These are phyloP conservation scores for Chlamydomonas reinhardtii DNA, from an alignment of 163 green algal genomes.

Conservation along the genomic window DNA sequence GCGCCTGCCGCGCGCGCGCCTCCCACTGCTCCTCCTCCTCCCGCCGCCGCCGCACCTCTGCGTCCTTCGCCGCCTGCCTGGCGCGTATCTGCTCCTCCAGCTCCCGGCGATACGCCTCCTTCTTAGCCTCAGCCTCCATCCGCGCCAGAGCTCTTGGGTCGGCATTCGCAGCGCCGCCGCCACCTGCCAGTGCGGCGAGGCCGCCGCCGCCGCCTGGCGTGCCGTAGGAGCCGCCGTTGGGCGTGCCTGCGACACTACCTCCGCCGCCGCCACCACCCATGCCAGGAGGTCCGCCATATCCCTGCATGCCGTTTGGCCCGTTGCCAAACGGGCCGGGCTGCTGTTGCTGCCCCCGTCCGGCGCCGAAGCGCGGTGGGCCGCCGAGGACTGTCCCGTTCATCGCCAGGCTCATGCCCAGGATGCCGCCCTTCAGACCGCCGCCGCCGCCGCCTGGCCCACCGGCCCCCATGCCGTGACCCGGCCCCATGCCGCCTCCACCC, in stretches of 20 bases:
- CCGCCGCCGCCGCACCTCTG: slow-evolving; percentile 13
- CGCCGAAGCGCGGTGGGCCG: not conserved
- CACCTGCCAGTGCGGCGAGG: too few species aligned
- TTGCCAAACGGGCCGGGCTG: not conserved
- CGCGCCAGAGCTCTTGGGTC: slow-evolving; percentile 1
- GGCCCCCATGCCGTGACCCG: too few species aligned
- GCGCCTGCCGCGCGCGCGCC: slow-evolving; percentile 26
- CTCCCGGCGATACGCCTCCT: slow-evolving; percentile 44
- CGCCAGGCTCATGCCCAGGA: too few species aligned
- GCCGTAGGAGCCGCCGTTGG: too few species aligned
- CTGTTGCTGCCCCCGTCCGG: not conserved
- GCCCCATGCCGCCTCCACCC: not conserved
- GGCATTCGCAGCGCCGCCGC: too few species aligned
- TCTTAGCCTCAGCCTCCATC: slow-evolving; percentile 29
- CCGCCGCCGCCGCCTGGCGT: too few species aligned
- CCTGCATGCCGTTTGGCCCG: too few species aligned
- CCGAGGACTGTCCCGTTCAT: too few species aligned
- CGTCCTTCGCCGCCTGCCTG: slow-evolving; percentile 21
- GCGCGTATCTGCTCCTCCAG: slow-evolving; percentile 45
- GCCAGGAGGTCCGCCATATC: not conserved
- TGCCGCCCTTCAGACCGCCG: too few species aligned
- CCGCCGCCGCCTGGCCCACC: too few species aligned
- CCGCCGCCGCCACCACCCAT: not conserved
- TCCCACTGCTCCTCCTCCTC: slow-evolving; percentile 40
- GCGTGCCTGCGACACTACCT: not conserved